Base-by-base conservation (phyloP, 148 eudicot species). In the Rheum nobile region DNA sequence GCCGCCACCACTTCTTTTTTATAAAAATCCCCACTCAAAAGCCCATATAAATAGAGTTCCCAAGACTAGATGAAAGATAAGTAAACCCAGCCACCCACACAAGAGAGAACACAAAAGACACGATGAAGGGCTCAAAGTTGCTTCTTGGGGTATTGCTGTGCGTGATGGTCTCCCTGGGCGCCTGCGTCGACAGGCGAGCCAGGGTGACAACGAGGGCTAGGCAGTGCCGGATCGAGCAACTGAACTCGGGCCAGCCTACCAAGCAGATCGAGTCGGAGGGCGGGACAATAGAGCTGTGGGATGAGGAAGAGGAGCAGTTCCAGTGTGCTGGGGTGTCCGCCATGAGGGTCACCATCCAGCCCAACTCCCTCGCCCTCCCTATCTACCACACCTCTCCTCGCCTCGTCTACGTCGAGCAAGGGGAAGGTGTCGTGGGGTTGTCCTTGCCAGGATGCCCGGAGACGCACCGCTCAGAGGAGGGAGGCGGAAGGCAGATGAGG, bases 361-460 rank as follows among this genome's bases (percentile, higher is more conserved):
- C 86, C 14, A 79, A 85, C 39, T 77, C 81, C 24, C 91, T 91
- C 47, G 26, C 82, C 22, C 71, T 87, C 31, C 93, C 93, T 26
- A 87, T 78, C 78, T 91, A 72, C 82, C 85, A 80, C 24, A 88
- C 93, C 2, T 46, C 79, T 42, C 91, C 97, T 39, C 84, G 84
- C 72, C 84, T 91, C 29, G 74, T 91, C 48, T 91, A 82, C 84
- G 77, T 91, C 54, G 82, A 81, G 28, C 81, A 72, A 82, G 96
- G 93, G 75, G 80, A 84, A 47, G 93, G 91, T 5, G 57, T 82
- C 42, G 5, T 89, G 9, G 85, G 97, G 42, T 35, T 91, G 8
- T 77, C 71, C n/a, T 76, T 81, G 83, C 92, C 97, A 3, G 97
- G 97, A 65, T 91, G 97, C 61, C 85, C 97, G 5, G 94, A 91